Base-by-base conservation (phyloP, 169 alveolate genomes). In the Cryptosporidium parvum region DNA sequence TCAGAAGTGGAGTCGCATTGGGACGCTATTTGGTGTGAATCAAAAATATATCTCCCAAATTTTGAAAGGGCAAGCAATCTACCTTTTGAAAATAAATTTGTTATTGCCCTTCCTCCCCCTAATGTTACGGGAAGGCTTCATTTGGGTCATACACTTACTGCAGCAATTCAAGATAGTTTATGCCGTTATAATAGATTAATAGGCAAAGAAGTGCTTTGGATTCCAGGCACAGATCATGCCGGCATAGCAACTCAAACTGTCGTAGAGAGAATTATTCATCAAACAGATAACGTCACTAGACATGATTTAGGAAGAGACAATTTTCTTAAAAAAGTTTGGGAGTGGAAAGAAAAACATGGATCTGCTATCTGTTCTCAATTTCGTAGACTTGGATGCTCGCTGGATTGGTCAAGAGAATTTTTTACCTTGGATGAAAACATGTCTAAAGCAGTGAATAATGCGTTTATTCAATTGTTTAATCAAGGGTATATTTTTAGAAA, bases 121-220 rank as follows among this genome's bases (percentile, higher is more conserved):
- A 98, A 99, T 91, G 99, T 99, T 33, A 99, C 99, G 8, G 99
- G 99, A n/a, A 95, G 98, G 44, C 94, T 99, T 33, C 99, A 99
- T 92, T 94, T 99, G 75, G 99, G 99, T 12, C 99, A 99, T 92
- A 98, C 99, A 0, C 93, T 99, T 73, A 99, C 99, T 85, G 95
- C 97, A 26, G 99, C 99, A 14, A 98, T 99, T 51, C 99, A 99
- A 91, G 99, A 98, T 91, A 92, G 99, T 26, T 93, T 99, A 68
- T 95, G 98, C 26, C 92, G 99, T 85, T 97, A 61, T 65, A 96
- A 97, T 92, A 95, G 99, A 85, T 96, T 98, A 99, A 92, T 93
- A 48, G 99, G 99, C 12, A 96, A 96, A 84, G 95, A 93, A 85
- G 96, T 98, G 4, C 95, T 98, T 42, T 99, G 99, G 99, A 95